Evolutionary conservation across 1,284 basidiomycete genomes (phyloP), one percentile per base, ranked within the genome.

Genomic region (Cystobasidium sp.): DNA sequence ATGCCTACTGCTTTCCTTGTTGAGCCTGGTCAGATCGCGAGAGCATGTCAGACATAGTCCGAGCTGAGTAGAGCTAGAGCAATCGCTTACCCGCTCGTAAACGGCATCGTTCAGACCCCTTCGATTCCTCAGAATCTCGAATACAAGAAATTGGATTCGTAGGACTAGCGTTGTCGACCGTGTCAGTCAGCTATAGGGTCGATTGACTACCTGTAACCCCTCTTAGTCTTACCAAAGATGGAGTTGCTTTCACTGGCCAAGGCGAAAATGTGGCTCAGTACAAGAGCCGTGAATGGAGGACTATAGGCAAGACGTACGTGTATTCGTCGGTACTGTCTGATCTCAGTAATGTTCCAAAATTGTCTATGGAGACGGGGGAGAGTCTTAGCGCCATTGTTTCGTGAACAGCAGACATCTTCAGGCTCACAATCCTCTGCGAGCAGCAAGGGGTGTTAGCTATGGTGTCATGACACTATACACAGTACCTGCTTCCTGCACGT

Each of bases 291-390:
- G 16, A 10, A 59, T 49, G 16, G n/a, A 43, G 14, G 39, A 8
- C 31, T 31, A 5, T 31, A 31, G 51, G 59, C 31, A 14, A 14
- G 10, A 24, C 70, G 14, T 24, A 73, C 10, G 88, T 89, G 83
- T 99, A 99, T 81, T 96, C 93, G 76, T 88, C 87, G 63, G 85
- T 85, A 47, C 90, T 87, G 81, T 97, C 88, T 68, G 88, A 90
- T 65, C 97, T 89, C 78, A 99, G 91, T 78, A 99, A 85, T 1
- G 93, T 97, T 43, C 97, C 97, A 84, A 98, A 97, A 86, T 98
- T 99, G 85, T 91, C 70, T 73, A 52, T 1, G n/a, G 14, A 20
- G 4, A 8, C 46, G 18, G 41, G 20, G 46, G 20, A n/a, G 3
- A 43, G 18, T 22, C 14, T 44, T 8, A 39, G 47, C 37, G n/a